These are phyloP conservation scores for Ogataea degrootiae DNA, from an alignment of 805 yeast species.

Conservation along the genomic window DNA sequence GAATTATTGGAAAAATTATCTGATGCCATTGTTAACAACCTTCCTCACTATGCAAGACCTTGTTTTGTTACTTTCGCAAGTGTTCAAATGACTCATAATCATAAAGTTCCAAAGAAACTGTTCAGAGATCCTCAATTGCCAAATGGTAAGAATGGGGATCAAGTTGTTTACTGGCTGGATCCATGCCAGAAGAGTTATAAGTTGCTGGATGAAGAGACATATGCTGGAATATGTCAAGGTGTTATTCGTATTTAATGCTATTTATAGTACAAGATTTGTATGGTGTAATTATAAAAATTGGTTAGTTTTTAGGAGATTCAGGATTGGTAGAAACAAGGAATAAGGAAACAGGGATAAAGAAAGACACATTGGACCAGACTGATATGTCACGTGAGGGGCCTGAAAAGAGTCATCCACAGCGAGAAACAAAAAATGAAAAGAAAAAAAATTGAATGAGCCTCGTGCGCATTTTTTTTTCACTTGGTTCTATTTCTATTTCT, in stretches of 20 bases:
- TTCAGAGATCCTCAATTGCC: conserved; percentile 69
- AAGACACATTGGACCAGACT: too few relatives aligned
- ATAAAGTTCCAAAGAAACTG: conserved; percentile 68
- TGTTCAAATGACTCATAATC: conserved; percentile 71
- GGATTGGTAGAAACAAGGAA: too few relatives aligned
- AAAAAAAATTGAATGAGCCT: too few relatives aligned
- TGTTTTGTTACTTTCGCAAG: conserved; percentile 67
- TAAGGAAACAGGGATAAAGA: too few relatives aligned
- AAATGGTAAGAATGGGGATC: conserved; percentile 55
- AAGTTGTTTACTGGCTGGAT: conserved; percentile 68
- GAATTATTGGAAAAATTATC: conserved; percentile 37
- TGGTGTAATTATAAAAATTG: neutral
- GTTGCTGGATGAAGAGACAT: conserved; percentile 50
- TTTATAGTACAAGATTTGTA: neutral
- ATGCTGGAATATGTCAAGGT: conserved; percentile 36
- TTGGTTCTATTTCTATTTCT: too few relatives aligned
- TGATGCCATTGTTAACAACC: conserved; percentile 31
- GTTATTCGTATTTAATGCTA: conserved; percentile 15
- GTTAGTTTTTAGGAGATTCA: neutral
- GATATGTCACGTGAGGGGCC: too few relatives aligned
- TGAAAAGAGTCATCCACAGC: too few relatives aligned
- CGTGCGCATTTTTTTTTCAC: too few relatives aligned
- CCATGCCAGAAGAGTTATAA: conserved; percentile 42
- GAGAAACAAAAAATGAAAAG: too few relatives aligned
- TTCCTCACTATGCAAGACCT: conserved; percentile 87